Base-by-base conservation (phyloP, 352 stramenopile genomes). In the Globisporangium parvum region DNA sequence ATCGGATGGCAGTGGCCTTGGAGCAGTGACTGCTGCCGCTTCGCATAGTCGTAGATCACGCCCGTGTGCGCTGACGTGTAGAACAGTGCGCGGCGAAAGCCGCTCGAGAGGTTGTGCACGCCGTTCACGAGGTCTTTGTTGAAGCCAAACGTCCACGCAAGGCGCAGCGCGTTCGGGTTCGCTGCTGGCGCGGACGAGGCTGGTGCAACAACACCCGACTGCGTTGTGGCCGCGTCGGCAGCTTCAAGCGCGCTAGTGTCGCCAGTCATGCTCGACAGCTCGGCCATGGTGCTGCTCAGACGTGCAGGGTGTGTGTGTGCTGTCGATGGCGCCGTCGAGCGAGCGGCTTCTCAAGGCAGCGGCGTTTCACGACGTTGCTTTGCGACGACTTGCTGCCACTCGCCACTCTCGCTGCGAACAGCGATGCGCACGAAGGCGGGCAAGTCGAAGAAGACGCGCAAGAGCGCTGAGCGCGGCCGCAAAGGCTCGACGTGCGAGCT, bases 1-100 rank as follows among this genome's bases (percentile, higher is more conserved):
- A 98, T 98, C 15, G 83, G 75, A 46, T 97, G 94, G 58, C 88
- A 97, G 65, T 97, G 90, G 3, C 85, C 87, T 66, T 97, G 92
- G 8, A 98, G 69, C 23, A 97, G 71, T 49, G 65, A 73, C 62
- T 98, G 91, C 51, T 79, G 88, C 5, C 89, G 77, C 37, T 77
- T 69, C 10, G 80, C 77, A 42, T 94, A 97, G 76, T 98, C 88
- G 63, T 96, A 98, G 58, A 98, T 92, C 45, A 98, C 75, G 39
- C 91, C 91, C 1, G 87, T 95, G 69, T 98, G 90, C 2, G 91
- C 85, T 11, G 89, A 77, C n/a, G 85, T 73, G 63, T 96, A 97
- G 53, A 98, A 96, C 12, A 98, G 61, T 26, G 82, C 87, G 46
- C 82, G 81, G 4, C 79, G 74, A 6, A 48, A 47, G 35, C 75